A percentile compares a stretch with the other conserved stretches of the same genome.
Conservation (phyloP, 768 basidiomycete species). For the Lepiota venenata region DNA sequence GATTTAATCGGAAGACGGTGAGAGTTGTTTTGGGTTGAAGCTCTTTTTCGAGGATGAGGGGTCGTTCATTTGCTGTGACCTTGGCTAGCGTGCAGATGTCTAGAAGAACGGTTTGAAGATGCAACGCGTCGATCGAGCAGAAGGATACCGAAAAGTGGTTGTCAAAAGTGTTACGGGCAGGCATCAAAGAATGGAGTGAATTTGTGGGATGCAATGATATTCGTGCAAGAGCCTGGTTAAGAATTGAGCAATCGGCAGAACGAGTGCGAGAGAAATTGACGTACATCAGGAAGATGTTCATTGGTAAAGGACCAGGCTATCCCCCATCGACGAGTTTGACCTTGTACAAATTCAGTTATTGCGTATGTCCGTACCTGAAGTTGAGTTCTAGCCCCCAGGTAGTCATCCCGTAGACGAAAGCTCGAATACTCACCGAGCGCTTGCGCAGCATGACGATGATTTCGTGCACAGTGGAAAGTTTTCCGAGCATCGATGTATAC, state of each 20-base stretch:
- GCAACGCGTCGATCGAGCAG: conserved; percentile 5
- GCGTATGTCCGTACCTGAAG: conserved; percentile 85
- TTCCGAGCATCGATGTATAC: conserved; percentile 94
- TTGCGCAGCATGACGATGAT: conserved; percentile 54
- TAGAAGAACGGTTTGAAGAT: conserved; percentile 1
- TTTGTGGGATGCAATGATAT: conserved; percentile 32
- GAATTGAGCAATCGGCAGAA: neutral
- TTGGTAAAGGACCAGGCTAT: conserved; percentile 80
- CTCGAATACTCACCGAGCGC: conserved; percentile 23
- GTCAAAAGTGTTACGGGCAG: conserved; percentile 51
- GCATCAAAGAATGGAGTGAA: conserved; percentile 49
- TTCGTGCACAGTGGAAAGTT: conserved; percentile 65
- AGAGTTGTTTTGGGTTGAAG: neutral
- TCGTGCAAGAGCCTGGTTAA: conserved; percentile 21
- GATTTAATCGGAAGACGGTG: conserved; percentile 4
- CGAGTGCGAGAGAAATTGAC: conserved; percentile 22
- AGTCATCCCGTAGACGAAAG: neutral
- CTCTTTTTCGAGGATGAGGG: conserved; percentile 7
- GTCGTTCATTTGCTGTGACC: conserved; percentile 2
- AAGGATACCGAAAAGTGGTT: conserved; percentile 29
- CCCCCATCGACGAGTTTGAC: conserved; percentile 90
- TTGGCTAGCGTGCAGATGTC: neutral
- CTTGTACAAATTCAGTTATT: conserved; percentile 79
- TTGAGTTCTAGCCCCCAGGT: neutral
- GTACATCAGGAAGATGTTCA: conserved; percentile 72